phyloP scores from a whole-genome alignment of 306 rosid genomes.

The Parietaria judaica region DNA sequence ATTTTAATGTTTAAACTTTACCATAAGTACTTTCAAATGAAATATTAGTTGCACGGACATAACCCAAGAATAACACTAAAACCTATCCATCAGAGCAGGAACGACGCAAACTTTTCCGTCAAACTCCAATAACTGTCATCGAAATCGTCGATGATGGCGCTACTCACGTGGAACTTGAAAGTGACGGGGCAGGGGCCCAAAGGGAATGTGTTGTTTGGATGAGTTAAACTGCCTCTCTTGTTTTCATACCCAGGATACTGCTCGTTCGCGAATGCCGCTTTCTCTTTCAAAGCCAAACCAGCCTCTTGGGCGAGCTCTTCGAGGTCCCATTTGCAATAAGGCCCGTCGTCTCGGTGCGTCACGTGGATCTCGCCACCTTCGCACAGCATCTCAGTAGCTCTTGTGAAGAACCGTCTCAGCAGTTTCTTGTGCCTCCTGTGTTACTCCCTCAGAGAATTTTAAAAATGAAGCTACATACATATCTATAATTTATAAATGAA shows the following conservation, averaged over 20 bases:
- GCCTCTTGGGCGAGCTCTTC: constrained; percentile 8
- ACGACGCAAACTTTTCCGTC: too few relatives aligned
- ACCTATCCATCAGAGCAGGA: too few relatives aligned
- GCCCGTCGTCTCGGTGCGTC: constrained; percentile 19
- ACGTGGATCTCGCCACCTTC: constrained; percentile 20
- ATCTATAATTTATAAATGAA: too few relatives aligned
- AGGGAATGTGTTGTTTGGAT: constrained; percentile 19
- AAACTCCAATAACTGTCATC: too few relatives aligned
- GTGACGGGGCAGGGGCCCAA: constrained; percentile 15
- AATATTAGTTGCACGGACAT: too few relatives aligned
- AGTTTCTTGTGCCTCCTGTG: constrained; percentile 22
- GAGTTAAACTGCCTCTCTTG: constrained; percentile 18
- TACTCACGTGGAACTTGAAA: constrained; percentile 11
- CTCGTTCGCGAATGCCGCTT: background rate
- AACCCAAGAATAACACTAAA: too few relatives aligned
- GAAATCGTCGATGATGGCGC: too few relatives aligned
- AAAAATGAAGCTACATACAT: too few relatives aligned
- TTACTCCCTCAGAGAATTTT: background rate
- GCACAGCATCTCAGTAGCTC: constrained; percentile 5
- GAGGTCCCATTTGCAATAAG: constrained; percentile 19
- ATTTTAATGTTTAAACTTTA: too few relatives aligned
- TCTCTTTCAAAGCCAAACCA: constrained; percentile 12
- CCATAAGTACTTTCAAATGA: too few relatives aligned
- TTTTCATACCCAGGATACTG: constrained; percentile 22
- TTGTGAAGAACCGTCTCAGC: constrained; percentile 13